Conservation (phyloP, 306 rosid genomes). For the Cucumis hystrix region DNA sequence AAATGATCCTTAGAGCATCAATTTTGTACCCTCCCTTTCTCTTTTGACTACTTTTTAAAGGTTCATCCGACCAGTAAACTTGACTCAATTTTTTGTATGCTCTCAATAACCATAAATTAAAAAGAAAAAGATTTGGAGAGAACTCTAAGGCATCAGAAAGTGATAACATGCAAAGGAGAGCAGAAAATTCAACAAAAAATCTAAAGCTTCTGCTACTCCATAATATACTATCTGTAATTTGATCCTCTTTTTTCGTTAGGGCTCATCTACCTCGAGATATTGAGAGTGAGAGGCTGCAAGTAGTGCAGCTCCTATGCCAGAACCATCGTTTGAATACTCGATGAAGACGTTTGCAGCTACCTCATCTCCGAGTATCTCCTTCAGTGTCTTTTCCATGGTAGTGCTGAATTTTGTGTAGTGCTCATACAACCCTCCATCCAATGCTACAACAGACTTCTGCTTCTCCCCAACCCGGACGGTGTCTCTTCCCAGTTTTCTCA, state of each 20-base stretch:
- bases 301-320: constrained; percentile 89
- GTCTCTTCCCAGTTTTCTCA: constrained; percentile 69
- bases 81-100: not conserved
- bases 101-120: constrained; percentile 6
- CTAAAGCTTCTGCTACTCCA: constrained; percentile 5
- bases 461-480: constrained; percentile 21
- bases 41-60: not conserved
- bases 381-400: constrained; percentile 54
- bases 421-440: constrained; percentile 88
- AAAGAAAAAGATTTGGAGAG: not conserved
- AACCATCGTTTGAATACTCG: constrained; percentile 68
- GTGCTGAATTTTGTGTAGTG: constrained; percentile 62
- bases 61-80: not conserved
- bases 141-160: constrained; percentile 1
- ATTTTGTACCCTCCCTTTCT: not conserved
- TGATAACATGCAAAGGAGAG: constrained; percentile 1
- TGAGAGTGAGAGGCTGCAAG: constrained; percentile 78
- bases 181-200: constrained; percentile 9
- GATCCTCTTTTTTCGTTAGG: not conserved
- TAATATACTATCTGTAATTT: not conserved
- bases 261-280: constrained; percentile 28
- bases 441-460: constrained; percentile 46
- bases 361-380: constrained; percentile 50
- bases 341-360: constrained; percentile 26
- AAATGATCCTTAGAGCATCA: constrained; percentile 2